Base-by-base conservation (phyloP, 1,284 basidiomycete species). In the Apiotrichum akiyoshidainum region DNA sequence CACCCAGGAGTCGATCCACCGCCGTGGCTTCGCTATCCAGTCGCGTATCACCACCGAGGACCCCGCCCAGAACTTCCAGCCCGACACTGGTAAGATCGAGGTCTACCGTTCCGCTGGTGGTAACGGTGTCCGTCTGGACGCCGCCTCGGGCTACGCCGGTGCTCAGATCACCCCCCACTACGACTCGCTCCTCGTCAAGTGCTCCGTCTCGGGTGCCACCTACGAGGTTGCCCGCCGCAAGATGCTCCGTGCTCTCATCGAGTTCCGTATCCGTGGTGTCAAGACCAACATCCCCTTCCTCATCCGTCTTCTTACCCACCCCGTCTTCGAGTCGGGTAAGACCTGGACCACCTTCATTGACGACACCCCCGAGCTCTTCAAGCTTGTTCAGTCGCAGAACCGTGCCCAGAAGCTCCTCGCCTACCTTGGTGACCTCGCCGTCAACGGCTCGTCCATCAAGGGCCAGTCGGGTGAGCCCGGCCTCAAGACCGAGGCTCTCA, bases 291-390 rank as follows among this genome's bases (percentile, higher is more conserved):
- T 99, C 67, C 96, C 96, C 34, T 99, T 99, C 89, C 81, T 99
- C 67, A 96, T 99, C 86, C 89, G 94, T 65, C 85, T 99, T 33
- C 82, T 99, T 67, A 98, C 95, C n/a, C 92, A 99, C 79, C 92
- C 95, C 69, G 86, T 94, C 65, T 99, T 98, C 81, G 90, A 97
- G 68, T 88, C 86, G 46, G 93, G 93, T 63, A 90, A 91, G 81
- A 98, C 96, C 21, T 99, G 96, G 96, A 99, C 93, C 4, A 98
- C 94, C 22, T 97, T 98, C 83, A 99, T 99, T 77, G 96, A 99
- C 75, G 96, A 99, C 80, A 98, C 94, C 4, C 95, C 92, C 39
- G 94, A 97, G 76, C 86, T 99, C 66, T 99, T 99, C 88, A 96
- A 95, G 80, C 86, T 99, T 60, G 93, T 99, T 8, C 90, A 92